Conservation (phyloP, 495 filamentous ascomycete genomes). For the Hypoxylon intermedium region DNA sequence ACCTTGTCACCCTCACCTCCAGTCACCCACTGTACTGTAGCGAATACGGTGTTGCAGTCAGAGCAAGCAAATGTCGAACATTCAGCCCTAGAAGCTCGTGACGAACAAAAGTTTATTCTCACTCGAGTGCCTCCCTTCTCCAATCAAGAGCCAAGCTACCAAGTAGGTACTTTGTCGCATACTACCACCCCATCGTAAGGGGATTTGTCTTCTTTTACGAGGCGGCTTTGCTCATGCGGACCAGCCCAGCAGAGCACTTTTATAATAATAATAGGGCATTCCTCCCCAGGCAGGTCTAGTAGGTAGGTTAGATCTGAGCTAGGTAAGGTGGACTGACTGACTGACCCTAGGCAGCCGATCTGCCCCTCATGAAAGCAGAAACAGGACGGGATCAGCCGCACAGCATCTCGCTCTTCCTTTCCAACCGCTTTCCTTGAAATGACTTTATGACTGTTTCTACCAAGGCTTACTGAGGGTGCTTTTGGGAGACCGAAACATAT, state of each 20-base stretch:
- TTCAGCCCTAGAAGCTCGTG: slow-evolving; percentile 36
- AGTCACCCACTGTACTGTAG: slow-evolving; percentile 14
- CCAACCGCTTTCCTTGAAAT: slow-evolving; percentile 22
- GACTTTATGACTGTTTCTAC: slow-evolving; percentile 30
- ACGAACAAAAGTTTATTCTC: slow-evolving; percentile 19
- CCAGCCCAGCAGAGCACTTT: slow-evolving; percentile 1
- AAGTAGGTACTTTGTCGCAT: no score
- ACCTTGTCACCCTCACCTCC: slow-evolving; percentile 1
- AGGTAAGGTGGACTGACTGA: slow-evolving; percentile 27
- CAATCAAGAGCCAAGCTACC: slow-evolving; percentile 1
- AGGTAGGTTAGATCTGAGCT: slow-evolving; percentile 9
- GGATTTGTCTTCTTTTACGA: slow-evolving; percentile 10
- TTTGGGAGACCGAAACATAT: slow-evolving; percentile 28
- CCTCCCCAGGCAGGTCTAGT: slow-evolving; percentile 31
- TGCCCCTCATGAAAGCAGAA: slow-evolving; percentile 25
- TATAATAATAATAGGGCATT: slow-evolving; percentile 20
- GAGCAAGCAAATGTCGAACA: slow-evolving; percentile 21
- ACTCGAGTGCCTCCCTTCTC: slow-evolving; percentile 6
- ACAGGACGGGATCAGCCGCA: slow-evolving; percentile 45
- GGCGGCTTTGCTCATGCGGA: slow-evolving; percentile 1
- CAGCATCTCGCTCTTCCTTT: slow-evolving; percentile 37
- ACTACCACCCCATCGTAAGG: slow-evolving; percentile 9
- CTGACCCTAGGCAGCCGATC: slow-evolving; percentile 38
- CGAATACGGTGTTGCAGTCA: slow-evolving; percentile 25
- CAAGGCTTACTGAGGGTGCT: slow-evolving; percentile 22